Base-by-base conservation (phyloP, 371 early-diverging fungal genomes). In the Rhizomucor pusillus region DNA sequence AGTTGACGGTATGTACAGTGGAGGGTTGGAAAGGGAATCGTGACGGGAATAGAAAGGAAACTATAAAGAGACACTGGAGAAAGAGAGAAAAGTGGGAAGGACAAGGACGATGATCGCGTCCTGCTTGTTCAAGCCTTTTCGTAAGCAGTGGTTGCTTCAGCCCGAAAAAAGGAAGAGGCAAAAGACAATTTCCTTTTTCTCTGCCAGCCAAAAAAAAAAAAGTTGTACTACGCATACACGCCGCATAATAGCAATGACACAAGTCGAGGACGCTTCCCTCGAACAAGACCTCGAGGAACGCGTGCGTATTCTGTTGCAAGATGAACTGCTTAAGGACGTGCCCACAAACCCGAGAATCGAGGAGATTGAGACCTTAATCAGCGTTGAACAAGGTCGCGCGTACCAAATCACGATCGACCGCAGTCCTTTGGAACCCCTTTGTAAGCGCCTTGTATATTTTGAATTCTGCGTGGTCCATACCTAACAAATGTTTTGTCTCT, bases 381-480 rank as follows among this genome's bases (percentile, higher is more conserved):
- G 71, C 5, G 47, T 71, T 35, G 77, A 77, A 53, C 50, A 67
- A 47, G 71, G 67, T 9, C 63, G 52, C 24, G 77, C 77, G 3
- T 77, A 60, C 33, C 37, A 57, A 9, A 67, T 77, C 1, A 52
- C 41, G 16, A 47, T 77, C 16, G 60, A 71, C 34, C 69, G 77
- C 4, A 34, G 34, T 1, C 62, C 64, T 4, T 37, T 76, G 20
- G 60, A 60, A 5, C 50, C 73, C 1, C 34, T 75, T 2, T 41
- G 75, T 76, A 68, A 37, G 59, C 50, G 11, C 6, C 19, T 25
- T 16, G 6, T 18, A 36, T 18, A 37, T 29, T 14, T 20, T 1
- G 2, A 18, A 10, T 19, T 5, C 9, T 0, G 36, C n/a, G 37
- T 10, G 9, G 37, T 16, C 35, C n/a, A 11, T n/a, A 13, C 14